Conservation (phyloP, 192 early-diverging fungal genomes). For the Physocladia obscura region DNA sequence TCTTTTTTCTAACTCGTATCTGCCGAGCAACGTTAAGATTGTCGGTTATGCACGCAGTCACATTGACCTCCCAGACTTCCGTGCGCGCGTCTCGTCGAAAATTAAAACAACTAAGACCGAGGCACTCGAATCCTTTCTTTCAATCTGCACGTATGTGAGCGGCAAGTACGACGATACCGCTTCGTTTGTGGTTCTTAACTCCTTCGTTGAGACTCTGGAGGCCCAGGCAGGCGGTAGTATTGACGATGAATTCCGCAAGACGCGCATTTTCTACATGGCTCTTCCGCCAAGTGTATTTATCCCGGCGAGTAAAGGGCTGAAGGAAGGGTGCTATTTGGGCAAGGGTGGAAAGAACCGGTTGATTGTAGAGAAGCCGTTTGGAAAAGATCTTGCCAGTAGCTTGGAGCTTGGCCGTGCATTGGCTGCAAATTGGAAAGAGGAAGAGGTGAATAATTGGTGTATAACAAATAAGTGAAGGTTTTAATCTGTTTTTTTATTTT, state of each 20-base stretch:
- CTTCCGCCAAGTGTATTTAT: conserved; percentile 94
- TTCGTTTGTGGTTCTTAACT: conserved; percentile 68
- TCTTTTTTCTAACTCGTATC: conserved; percentile 79
- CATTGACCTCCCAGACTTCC: conserved; percentile 73
- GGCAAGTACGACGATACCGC: conserved; percentile 82
- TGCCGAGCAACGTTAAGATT: conserved; percentile 73
- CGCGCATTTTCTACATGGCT: conserved; percentile 94
- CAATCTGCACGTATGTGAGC: conserved; percentile 70
- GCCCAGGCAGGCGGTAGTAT: not conserved
- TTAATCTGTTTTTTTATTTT: too few relatives aligned
- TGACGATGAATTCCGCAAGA: conserved; percentile 40
- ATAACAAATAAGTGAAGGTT: too few relatives aligned
- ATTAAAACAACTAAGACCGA: conserved; percentile 67
- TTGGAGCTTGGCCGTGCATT: conserved; percentile 71
- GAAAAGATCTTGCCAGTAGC: conserved; percentile 83
- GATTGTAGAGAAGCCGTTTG: conserved; percentile 98
- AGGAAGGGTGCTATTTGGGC: conserved; percentile 63
- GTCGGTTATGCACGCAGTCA: conserved; percentile 91
- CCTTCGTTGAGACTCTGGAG: conserved; percentile 63
- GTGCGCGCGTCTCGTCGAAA: conserved; percentile 65
- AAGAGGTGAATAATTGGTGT: conserved; percentile 70
- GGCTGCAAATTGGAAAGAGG: conserved; percentile 76
- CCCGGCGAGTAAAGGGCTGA: conserved; percentile 74
- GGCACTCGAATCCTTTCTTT: conserved; percentile 64
- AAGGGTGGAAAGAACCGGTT: conserved; percentile 71